Evolutionary conservation across 1,284 basidiomycete species (phyloP), one percentile per base, ranked within the genome.

Genomic region (Mycocalia duriaeana): DNA sequence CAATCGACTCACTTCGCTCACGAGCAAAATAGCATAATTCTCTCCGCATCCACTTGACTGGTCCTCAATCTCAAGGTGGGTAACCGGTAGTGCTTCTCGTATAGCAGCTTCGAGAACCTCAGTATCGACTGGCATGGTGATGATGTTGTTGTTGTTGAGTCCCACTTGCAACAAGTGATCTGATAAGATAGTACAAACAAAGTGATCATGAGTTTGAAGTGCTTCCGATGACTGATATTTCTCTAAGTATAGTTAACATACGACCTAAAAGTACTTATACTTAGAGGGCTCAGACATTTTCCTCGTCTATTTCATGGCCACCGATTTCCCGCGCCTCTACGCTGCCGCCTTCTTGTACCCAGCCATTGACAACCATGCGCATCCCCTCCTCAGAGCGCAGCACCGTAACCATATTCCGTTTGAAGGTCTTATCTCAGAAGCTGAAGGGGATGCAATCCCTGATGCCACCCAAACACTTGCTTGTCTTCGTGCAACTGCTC

Each of bases 1-100:
- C n/a, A n/a, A n/a, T n/a, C n/a, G 38, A 64, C 73, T 36, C 50
- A 84, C 86, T 57, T 84, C 77, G 69, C 85, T 89, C 53, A 91
- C 88, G 26, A 91, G 73, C 22, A 87, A 59, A 28, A 91, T 75
- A 0, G 77, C 67, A 57, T 89, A 91, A 59, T 73, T 89, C 55
- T 87, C 80, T 2, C 88, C 88, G 53, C 88, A 91, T 4, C 88
- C 88, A 53, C 71, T 85, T 1, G 87, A 89, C 54, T 79, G 74
- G 60, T 90, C 88, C 52, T 81, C 70, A 42, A 90, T 82, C 57
- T 88, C 76, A 16, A 89, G 72, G 56, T 86, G 81, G 2, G 69
- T 61, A 35, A 88, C 75, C 2, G 77, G 73, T 49, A 89, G 73
- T 0, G 75, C 75, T 25, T 68, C 65, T 47, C 79, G 76, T 48